Conservation (phyloP, 495 filamentous ascomycete species). For the Aspergillus heteromorphus region DNA sequence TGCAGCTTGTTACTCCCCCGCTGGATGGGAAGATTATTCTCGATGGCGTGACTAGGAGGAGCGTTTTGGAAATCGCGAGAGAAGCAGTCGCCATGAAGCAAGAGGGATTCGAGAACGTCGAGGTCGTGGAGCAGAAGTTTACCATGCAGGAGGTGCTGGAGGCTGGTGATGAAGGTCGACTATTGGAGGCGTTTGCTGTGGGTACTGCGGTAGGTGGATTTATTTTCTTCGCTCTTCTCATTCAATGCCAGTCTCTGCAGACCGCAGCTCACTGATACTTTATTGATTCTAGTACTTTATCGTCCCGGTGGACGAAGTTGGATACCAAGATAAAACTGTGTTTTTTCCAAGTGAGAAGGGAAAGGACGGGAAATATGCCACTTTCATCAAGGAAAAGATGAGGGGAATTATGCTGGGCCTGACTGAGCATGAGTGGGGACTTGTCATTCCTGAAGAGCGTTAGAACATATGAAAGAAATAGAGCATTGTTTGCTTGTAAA, state of each 20-base stretch:
- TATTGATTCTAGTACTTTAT: neutral
- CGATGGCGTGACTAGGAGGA: conserved; percentile 76
- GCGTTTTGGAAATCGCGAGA: conserved; percentile 62
- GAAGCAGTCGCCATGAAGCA: conserved; percentile 48
- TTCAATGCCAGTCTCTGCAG: neutral
- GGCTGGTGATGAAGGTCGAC: neutral
- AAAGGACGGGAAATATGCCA: too few relatives aligned
- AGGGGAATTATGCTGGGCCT: too few relatives aligned
- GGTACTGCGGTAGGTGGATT: conserved; percentile 11
- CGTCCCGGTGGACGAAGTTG: too few relatives aligned
- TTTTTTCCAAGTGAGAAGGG: too few relatives aligned
- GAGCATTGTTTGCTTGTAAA: too few relatives aligned
- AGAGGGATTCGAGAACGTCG: neutral
- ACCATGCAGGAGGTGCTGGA: conserved; percentile 5
- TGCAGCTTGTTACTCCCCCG: conserved; percentile 72
- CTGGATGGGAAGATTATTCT: conserved; percentile 77
- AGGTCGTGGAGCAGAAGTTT: conserved; percentile 9
- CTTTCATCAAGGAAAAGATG: too few relatives aligned
- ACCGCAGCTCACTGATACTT: too few relatives aligned
- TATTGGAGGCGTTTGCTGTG: conserved; percentile 9
- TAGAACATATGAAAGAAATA: too few relatives aligned
- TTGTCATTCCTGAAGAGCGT: too few relatives aligned
- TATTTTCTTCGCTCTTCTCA: neutral
- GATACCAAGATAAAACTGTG: too few relatives aligned
- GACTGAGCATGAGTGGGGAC: too few relatives aligned